Base-by-base conservation (phyloP, 805 yeast genomes). In the Ogataea pini region DNA sequence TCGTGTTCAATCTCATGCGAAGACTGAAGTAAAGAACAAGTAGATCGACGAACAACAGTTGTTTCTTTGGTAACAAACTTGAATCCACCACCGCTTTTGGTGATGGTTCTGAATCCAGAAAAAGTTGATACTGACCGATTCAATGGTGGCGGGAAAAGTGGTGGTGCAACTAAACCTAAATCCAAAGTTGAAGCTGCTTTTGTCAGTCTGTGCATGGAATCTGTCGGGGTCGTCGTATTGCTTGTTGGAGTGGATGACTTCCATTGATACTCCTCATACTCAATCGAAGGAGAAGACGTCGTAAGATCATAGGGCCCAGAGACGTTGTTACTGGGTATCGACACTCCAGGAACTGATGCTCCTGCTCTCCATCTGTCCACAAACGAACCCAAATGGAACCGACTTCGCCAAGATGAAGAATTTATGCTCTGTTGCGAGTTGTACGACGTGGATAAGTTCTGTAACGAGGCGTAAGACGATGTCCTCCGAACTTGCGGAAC, bases 381-480 rank as follows among this genome's bases (percentile, higher is more conserved):
- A 25, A 64, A 58, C 0, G 68, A 64, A 2, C 68, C 67, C 36
- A 63, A 46, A 22, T 57, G 58, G 4, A 54, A 40, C 13, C 55
- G 41, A 38, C 48, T 54, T 39, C 69, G 52, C 69, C 69, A 61
- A 24, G 71, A 62, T 19, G 53, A 40, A 10, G 60, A 58, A 22
- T 55, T 16, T 5, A 38, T 39, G 9, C 51, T 48, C 6, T 48
- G 44, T 20, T 56, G 59, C 2, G 60, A 55, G 6, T 74, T 68
- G 36, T 74, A 64, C 10, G 79, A 72, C 13, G 70, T 57, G 12
- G 71, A 69, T 29, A 69, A 44, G 46, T 59, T 60, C 49, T 67
- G 72, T 19, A 68, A 54, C 7, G 73, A 69, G 2, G 67, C 65
- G 37, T 67, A 66, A 3, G 71, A 65, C 2, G 70, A 62, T 8